Evolutionary conservation across 192 early-diverging fungal species (phyloP).

Genomic region (Fimicolochytrium jonesii): DNA sequence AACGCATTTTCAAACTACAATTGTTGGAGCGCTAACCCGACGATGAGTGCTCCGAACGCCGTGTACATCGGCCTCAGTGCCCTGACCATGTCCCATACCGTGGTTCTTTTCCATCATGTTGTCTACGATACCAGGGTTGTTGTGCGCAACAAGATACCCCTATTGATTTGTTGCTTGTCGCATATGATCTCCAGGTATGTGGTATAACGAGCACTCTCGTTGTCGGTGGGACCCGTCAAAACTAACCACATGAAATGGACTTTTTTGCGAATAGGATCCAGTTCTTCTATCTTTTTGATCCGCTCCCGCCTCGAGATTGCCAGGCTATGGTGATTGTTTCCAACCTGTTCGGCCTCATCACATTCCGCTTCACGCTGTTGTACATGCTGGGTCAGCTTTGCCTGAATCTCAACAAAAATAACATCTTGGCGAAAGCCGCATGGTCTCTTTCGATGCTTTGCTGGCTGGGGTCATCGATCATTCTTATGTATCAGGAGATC

Average conservation of each 20-base stretch:
- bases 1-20: too few relatives aligned
- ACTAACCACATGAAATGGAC: too few relatives aligned
- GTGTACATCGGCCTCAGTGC: not conserved
- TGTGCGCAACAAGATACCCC: not conserved
- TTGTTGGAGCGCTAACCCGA: not conserved
- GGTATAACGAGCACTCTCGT: too few relatives aligned
- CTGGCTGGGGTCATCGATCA: not conserved
- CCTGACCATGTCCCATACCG: not conserved
- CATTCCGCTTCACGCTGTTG: constrained; percentile 10
- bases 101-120: not conserved
- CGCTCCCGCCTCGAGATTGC: not conserved
- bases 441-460: not conserved
- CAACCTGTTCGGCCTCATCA: constrained; percentile 2
- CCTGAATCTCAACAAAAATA: not conserved
- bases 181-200: not conserved
- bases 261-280: not conserved
- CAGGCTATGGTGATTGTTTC: not conserved
- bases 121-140: not conserved
- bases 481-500: not conserved
- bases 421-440: not conserved
- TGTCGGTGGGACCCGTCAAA: too few relatives aligned
- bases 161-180: not conserved
- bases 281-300: constrained; percentile 2
- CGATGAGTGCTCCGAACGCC: not conserved
- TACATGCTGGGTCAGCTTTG: constrained; percentile 7